Conservation (phyloP, 1,284 basidiomycete genomes). For the Fistulina hepatica region DNA sequence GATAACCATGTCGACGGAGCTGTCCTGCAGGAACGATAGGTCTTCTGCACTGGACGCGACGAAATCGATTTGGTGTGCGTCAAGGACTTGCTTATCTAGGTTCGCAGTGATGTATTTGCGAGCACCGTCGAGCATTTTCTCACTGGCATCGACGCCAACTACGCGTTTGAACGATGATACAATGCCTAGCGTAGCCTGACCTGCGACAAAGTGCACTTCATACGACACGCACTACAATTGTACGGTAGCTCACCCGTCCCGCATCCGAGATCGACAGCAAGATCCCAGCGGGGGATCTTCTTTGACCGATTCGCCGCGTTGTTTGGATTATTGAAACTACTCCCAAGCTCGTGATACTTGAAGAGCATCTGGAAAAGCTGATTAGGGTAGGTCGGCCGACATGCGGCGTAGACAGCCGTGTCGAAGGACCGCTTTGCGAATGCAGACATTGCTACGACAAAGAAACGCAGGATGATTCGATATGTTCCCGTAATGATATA, state of each 20-base stretch:
- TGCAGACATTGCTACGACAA: constrained; percentile 46
- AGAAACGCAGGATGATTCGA: too few relatives aligned
- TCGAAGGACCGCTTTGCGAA: constrained; percentile 57
- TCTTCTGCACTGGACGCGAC: constrained; percentile 45
- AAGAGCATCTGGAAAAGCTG: constrained; percentile 53
- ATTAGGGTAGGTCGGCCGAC: constrained; percentile 57
- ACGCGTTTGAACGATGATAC: constrained; percentile 45
- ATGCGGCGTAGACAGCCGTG: constrained; percentile 50
- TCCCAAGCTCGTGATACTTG: constrained; percentile 39
- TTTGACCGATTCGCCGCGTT: too few relatives aligned
- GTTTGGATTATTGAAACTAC: too few relatives aligned
- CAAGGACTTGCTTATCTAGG: constrained; percentile 5
- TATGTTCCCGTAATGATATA: too few relatives aligned
- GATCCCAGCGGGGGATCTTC: constrained; percentile 35
- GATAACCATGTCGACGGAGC: constrained; percentile 63
- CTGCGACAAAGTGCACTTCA: neutral
- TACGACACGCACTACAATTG: constrained; percentile 1
- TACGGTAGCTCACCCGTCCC: constrained; percentile 67
- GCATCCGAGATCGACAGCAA: constrained; percentile 71
- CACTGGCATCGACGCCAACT: constrained; percentile 64
- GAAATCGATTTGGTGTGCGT: constrained; percentile 28
- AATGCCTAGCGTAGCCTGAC: constrained; percentile 10
- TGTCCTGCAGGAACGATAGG: constrained; percentile 39
- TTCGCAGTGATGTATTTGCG: constrained; percentile 18
- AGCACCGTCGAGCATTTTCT: constrained; percentile 64